Base-by-base conservation (phyloP, 176 grass and related monocot species). In the Cocos nucifera region DNA sequence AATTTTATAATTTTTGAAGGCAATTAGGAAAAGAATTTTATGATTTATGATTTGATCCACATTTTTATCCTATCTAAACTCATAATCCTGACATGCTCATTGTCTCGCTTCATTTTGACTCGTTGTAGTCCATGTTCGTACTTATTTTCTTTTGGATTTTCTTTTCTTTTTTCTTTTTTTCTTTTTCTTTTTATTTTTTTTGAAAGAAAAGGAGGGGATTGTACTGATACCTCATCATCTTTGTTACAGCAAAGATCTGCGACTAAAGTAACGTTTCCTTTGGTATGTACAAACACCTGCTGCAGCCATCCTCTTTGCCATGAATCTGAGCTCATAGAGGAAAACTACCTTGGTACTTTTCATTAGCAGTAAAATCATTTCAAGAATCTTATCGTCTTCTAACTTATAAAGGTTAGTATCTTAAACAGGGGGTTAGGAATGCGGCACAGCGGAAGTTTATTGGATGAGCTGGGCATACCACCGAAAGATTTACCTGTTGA, bases 291-390 rank as follows among this genome's bases (percentile, higher is more conserved):
- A 65, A 97, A 97, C 59, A 97, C 87, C 57, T 92, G 93, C 73
- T 97, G 93, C 87, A 83, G 87, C 73, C 93, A 97, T 81, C 93
- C 93, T 78, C 81, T 97, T 30, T 88, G 91, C 75, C 83, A 87
- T 56, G 93, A 91, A 27, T 85, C 93, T 75, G 93, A 97, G 73
- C 86, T 97, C 54, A 91, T 88, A 60, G 49, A 97, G 44, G 93
- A 91, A 49, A 82, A 97, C 21, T 85, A 60, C 69, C 84, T 97
- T 63, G 93, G 93, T 97, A 82, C 22, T 62, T 50, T 15, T 25
- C 9, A 49, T 64, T 50, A 50, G 3, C 44, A 17, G 35, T 44
- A 44, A 51, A 17, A 17, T 3, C 9, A 50, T 23, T 15, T 22
- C 22, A 0, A 12, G 49, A 15, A 17, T 35, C n/a, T 6, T 48